Conservation (phyloP, 116 monocot species). For the Papilionanthe hybrid region DNA sequence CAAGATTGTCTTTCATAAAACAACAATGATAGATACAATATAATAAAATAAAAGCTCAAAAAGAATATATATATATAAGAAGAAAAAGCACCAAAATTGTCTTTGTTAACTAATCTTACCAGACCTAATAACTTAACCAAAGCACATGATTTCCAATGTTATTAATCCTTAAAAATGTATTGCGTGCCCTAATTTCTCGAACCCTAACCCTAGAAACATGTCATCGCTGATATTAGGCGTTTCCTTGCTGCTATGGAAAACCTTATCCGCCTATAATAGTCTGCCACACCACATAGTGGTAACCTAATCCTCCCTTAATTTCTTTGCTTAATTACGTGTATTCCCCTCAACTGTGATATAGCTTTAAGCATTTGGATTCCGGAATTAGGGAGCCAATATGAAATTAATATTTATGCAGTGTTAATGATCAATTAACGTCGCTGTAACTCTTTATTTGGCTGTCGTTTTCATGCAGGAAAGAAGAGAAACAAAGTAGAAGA, state of each 20-base stretch:
- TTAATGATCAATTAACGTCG: background rate
- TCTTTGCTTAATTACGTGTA: background rate
- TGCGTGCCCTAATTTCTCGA: slow-evolving; percentile 10
- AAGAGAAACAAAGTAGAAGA: too few relatives aligned
- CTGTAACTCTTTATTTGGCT: background rate
- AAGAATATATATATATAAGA: too few relatives aligned
- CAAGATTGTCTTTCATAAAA: too few relatives aligned
- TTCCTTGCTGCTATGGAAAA: background rate
- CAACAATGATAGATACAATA: too few relatives aligned
- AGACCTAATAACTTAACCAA: background rate
- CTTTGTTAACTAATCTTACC: too few relatives aligned
- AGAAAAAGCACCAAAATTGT: too few relatives aligned
- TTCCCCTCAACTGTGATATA: background rate
- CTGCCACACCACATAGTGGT: background rate
- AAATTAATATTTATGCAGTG: background rate
- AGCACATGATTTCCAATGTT: background rate
- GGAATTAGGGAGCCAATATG: background rate
- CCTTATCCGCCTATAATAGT: background rate
- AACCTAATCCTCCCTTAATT: slow-evolving; percentile 1
- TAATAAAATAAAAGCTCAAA: too few relatives aligned
- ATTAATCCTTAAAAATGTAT: background rate
- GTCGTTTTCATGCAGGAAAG: background rate
- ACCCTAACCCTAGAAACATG: background rate
- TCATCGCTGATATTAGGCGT: background rate
- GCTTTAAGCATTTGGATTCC: background rate